Conservation (phyloP, 257 asterid species). For the Solanum rostratum region DNA sequence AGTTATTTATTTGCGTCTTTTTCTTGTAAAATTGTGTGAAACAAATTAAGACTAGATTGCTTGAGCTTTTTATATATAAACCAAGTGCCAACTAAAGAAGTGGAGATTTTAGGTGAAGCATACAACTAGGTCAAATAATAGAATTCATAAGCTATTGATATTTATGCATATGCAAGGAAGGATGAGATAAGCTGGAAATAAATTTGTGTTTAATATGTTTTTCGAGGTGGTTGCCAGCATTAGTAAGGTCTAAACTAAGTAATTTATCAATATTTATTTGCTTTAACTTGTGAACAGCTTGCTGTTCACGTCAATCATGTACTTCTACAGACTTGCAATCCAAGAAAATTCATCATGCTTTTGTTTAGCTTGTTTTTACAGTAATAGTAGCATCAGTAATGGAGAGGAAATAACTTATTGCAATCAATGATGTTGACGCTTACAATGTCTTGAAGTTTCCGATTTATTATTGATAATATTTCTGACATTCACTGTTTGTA, state of each 20-base stretch:
- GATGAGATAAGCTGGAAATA: neutral
- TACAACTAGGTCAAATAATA: neutral
- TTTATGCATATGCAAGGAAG: neutral
- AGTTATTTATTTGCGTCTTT: neutral
- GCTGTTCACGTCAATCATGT: neutral
- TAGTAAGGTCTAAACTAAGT: neutral
- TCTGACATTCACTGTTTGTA: constrained; percentile 5
- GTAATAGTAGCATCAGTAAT: neutral
- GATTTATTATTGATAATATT: neutral
- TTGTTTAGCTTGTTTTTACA: neutral
- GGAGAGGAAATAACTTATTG: neutral
- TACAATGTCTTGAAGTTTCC: neutral
- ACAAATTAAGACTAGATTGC: neutral
- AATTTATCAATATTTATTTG: neutral
- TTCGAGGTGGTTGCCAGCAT: neutral
- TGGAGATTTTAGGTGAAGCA: neutral
- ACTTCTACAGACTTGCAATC: neutral
- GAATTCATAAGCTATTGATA: neutral
- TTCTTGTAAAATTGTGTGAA: neutral
- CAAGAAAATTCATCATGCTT: neutral
- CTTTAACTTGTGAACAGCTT: neutral
- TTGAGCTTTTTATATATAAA: neutral
- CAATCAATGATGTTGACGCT: neutral
- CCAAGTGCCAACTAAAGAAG: neutral
- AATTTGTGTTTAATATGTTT: neutral